Conservation (phyloP, 2,329 filamentous ascomycete genomes). For the Incumbomyces delicatus region DNA sequence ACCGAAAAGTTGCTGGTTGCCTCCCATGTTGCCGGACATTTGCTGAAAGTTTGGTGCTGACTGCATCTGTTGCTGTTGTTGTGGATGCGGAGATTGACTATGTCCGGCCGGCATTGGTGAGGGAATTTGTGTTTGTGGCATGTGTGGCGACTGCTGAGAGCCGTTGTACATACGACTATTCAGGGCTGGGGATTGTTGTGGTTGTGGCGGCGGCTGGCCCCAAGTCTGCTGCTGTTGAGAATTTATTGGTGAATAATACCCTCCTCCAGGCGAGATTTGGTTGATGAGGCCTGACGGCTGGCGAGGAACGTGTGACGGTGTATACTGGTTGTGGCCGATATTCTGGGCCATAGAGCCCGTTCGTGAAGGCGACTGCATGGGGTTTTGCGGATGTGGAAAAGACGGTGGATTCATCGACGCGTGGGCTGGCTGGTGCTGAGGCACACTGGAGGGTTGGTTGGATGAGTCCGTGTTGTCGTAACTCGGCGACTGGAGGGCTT, state of each 20-base stretch:
- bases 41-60: conserved; percentile 12
- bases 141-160: conserved; percentile 15
- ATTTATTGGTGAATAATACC: conserved; percentile 38
- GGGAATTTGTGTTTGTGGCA: conserved; percentile 19
- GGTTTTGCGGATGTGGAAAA: conserved; percentile 61
- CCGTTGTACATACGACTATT: conserved; percentile 26
- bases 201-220: conserved; percentile 54
- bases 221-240: conserved; percentile 54
- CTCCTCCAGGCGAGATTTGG: conserved; percentile 48
- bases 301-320: conserved; percentile 38
- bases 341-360: conserved; percentile 24
- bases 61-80: conserved; percentile 18
- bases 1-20: conserved; percentile 18
- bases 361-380: conserved; percentile 65
- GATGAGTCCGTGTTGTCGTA: conserved; percentile 17
- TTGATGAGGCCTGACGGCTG: conserved; percentile 50
- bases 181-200: conserved; percentile 48
- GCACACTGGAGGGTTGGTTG: conserved; percentile 29
- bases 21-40: conserved; percentile 10
- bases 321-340: conserved; percentile 49
- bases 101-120: conserved; percentile 17
- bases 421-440: conserved; percentile 37
- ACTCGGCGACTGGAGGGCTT: conserved; percentile 15
- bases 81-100: conserved; percentile 17
- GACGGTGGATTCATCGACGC: conserved; percentile 54